These are phyloP conservation scores for Picea glauca DNA, from an alignment of 75 land plant genomes.

Conservation along the genomic window DNA sequence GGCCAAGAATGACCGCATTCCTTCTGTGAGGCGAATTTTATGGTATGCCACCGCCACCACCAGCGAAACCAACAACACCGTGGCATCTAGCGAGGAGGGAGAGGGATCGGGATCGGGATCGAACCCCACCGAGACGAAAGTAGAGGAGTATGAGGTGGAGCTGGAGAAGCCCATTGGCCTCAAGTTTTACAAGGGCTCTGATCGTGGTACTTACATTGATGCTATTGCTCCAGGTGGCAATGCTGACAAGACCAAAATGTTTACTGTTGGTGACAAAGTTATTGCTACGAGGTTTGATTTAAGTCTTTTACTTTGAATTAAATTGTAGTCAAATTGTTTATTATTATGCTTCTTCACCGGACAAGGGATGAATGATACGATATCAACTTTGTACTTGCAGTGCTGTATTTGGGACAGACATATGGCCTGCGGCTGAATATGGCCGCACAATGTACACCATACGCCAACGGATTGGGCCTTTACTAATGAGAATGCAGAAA, in stretches of 20 bases:
- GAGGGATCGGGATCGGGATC: not conserved
- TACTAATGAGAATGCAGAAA: slow-evolving; percentile 88
- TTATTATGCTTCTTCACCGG: not conserved
- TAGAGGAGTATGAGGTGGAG: slow-evolving; percentile 82
- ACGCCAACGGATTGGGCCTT: slow-evolving; percentile 87
- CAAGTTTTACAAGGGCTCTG: slow-evolving; percentile 81
- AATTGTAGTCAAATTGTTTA: not conserved
- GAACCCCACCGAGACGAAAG: slow-evolving; percentile 13
- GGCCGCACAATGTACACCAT: slow-evolving; percentile 99
- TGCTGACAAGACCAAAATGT: slow-evolving; percentile 64
- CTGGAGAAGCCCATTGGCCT: slow-evolving; percentile 90
- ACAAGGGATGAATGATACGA: not conserved
- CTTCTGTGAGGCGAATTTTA: not conserved
- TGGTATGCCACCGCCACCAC: slow-evolving; percentile 1
- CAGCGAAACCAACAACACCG: not conserved
- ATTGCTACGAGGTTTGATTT: slow-evolving; percentile 70
- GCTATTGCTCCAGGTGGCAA: slow-evolving; percentile 82
- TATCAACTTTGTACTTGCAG: slow-evolving; percentile 32
- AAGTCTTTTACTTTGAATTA: not conserved
- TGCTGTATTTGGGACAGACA: slow-evolving; percentile 96
- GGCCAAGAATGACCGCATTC: not conserved
- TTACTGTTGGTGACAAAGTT: slow-evolving; percentile 91
- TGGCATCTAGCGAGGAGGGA: not conserved
- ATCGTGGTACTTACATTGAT: slow-evolving; percentile 94
- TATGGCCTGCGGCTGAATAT: slow-evolving; percentile 99